These are phyloP conservation scores for Draba incana DNA, from an alignment of 345 rosid species.

Conservation along the genomic window DNA sequence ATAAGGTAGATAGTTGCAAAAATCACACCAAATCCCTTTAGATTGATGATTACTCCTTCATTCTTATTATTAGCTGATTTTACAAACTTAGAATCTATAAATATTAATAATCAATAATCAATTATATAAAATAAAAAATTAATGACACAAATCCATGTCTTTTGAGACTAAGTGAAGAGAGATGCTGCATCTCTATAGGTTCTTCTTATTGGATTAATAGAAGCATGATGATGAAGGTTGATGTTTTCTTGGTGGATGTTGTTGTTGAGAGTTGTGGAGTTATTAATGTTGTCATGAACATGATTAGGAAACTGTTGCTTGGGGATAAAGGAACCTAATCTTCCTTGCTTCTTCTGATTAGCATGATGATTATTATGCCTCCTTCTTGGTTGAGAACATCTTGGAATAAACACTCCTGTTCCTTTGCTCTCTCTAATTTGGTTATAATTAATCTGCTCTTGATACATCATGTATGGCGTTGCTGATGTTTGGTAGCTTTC, in stretches of 20 bases:
- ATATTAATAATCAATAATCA: slow-evolving; percentile 35
- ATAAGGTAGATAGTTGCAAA: background rate
- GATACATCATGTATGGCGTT: slow-evolving; percentile 48
- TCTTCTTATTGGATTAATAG: slow-evolving; percentile 42
- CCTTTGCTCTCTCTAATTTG: slow-evolving; percentile 75
- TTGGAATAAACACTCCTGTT: slow-evolving; percentile 91
- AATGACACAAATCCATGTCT: slow-evolving; percentile 35
- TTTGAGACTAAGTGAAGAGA: slow-evolving; percentile 39
- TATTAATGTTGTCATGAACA: slow-evolving; percentile 20
- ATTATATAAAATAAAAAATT: too few relatives aligned
- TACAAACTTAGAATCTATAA: slow-evolving; percentile 25
- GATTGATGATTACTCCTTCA: slow-evolving; percentile 33
- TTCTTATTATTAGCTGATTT: slow-evolving; percentile 38
- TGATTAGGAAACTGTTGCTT: slow-evolving; percentile 45
- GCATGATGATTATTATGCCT: slow-evolving; percentile 36
- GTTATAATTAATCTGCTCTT: slow-evolving; percentile 51
- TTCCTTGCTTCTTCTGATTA: slow-evolving; percentile 56
- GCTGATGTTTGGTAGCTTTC: slow-evolving; percentile 47
- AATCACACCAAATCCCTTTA: slow-evolving; percentile 37
- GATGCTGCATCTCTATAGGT: slow-evolving; percentile 48
- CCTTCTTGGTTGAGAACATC: slow-evolving; percentile 67
- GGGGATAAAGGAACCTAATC: slow-evolving; percentile 50
- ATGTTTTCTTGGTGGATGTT: slow-evolving; percentile 27
- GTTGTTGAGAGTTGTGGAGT: slow-evolving; percentile 32
- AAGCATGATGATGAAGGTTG: slow-evolving; percentile 28